Base-by-base conservation (phyloP, 768 basidiomycete species). In the Trametes meyenii region DNA sequence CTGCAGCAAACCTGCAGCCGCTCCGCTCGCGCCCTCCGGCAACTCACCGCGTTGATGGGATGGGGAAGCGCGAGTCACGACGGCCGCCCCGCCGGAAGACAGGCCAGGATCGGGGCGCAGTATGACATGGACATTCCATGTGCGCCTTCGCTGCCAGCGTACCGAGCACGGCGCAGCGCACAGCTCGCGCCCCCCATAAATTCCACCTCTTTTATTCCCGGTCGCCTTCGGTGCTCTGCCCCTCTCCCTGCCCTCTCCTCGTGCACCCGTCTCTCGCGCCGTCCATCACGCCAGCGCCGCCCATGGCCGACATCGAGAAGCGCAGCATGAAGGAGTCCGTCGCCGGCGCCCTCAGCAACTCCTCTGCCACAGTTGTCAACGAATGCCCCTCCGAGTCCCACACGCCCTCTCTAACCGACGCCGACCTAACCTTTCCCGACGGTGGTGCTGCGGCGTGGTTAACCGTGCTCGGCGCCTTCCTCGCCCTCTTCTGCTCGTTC, bases 401-500 rank as follows among this genome's bases (percentile, higher is more conserved):
- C 29, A 26, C 48, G 16, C 26, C 48, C 26, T 29, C 48, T 5
- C n/a, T 57, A 1, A 13, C 33, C 26, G 56, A 50, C 26, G 45
- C 35, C 50, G 56, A 53, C 36, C 5, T 33, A 19, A 38, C 42
- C 48, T 60, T 55, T n/a, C 59, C 71, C 24, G 72, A 74, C 49
- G 68, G 77, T 53, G 75, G 75, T 17, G 61, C 66, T 48, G 43
- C 63, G 24, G 75, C 69, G 3, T 79, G 79, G 74, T 67, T 89
- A 16, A 79, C 83, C 1, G 83, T 90, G 39, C 69, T 84, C 43
- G 89, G 89, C 0, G 85, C 86, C 0, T 88, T 86, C 70, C 69
- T 88, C 26, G 84, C 85, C 8, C 76, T 90, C 8, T 84, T 88
- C 73, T 86, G 82, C 69, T 84, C 86, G 2, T 89, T 90, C 69